Evolutionary conservation across 345 rosid genomes (phyloP).

Genomic region (Euphorbia pulcherrima): DNA sequence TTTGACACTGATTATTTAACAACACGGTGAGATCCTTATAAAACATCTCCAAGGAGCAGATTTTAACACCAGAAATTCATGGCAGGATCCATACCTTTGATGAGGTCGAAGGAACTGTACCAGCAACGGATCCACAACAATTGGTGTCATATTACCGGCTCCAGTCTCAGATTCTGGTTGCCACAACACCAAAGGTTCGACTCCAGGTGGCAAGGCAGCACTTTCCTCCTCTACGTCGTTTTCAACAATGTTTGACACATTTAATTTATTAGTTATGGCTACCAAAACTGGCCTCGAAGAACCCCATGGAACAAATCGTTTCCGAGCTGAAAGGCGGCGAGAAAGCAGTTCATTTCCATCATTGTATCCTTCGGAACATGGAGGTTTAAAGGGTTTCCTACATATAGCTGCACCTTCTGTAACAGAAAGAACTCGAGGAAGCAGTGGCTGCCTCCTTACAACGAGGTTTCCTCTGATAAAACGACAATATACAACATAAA

Average conservation of each 20-base stretch:
- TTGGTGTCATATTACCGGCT: slow-evolving; percentile 30
- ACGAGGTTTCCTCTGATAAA: slow-evolving; percentile 72
- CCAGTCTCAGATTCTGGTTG: slow-evolving; percentile 56
- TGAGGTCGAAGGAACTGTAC: slow-evolving; percentile 93
- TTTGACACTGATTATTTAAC: slow-evolving; percentile 1
- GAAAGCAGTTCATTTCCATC: slow-evolving; percentile 51
- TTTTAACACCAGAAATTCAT: neutral
- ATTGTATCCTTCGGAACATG: slow-evolving; percentile 55
- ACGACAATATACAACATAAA: slow-evolving; percentile 10
- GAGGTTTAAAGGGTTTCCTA: slow-evolving; percentile 93
- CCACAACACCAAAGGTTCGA: slow-evolving; percentile 85
- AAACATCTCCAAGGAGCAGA: neutral
- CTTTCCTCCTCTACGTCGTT: slow-evolving; percentile 51
- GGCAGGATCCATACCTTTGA: slow-evolving; percentile 65
- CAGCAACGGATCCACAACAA: slow-evolving; percentile 78
- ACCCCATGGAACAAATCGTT: slow-evolving; percentile 94
- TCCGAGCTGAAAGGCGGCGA: slow-evolving; percentile 86
- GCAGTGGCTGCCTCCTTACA: slow-evolving; percentile 70
- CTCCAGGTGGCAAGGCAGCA: slow-evolving; percentile 65
- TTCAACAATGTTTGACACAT: slow-evolving; percentile 22
- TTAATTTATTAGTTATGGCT: slow-evolving; percentile 37
- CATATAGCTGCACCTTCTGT: slow-evolving; percentile 85
- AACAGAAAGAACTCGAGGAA: slow-evolving; percentile 82
- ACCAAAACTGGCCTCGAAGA: slow-evolving; percentile 59
- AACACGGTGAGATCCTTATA: neutral